Evolutionary conservation across 208 protist genomes (phyloP).

Genomic region (Kentomonas sorsogonicus): DNA sequence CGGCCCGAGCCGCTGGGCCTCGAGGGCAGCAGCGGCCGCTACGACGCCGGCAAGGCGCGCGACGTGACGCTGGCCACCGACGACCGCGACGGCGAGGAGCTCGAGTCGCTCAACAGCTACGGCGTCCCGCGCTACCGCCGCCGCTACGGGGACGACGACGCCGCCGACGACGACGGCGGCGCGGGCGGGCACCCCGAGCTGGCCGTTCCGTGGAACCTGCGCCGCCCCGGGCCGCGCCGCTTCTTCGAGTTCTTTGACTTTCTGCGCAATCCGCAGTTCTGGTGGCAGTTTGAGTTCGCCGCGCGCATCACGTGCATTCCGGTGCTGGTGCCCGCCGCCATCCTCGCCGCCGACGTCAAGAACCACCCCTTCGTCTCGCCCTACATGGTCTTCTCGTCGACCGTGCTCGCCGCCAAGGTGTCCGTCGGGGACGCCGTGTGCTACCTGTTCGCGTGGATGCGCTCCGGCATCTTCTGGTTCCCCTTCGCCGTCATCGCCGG

Average conservation of each 20-base stretch:
- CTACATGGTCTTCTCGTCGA: constrained; percentile 52
- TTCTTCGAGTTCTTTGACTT: constrained; percentile 56
- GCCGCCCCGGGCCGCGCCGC: constrained; percentile 15
- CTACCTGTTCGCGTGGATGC: constrained; percentile 64
- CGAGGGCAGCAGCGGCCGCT: background rate
- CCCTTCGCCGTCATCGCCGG: constrained; percentile 63
- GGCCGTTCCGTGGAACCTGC: constrained; percentile 65
- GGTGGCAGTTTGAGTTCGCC: constrained; percentile 69
- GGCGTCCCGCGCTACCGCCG: constrained; percentile 49
- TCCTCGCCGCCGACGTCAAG: constrained; percentile 47
- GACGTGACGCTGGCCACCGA: too few species aligned
- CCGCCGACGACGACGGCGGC: constrained; percentile 13
- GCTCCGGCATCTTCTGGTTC: constrained; percentile 67
- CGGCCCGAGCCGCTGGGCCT: too few species aligned
- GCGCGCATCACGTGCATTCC: constrained; percentile 56
- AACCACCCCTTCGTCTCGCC: constrained; percentile 58
- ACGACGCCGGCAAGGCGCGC: too few species aligned
- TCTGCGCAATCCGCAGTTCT: constrained; percentile 56
- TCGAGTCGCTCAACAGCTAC: constrained; percentile 51
- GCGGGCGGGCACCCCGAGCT: too few species aligned
- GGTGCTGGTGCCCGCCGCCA: constrained; percentile 43
- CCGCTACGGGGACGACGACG: constrained; percentile 24
- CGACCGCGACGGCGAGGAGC: constrained; percentile 19
- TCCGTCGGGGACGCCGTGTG: constrained; percentile 58
- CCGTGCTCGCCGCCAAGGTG: constrained; percentile 54